phyloP scores from a whole-genome alignment of 1,284 basidiomycete genomes.

The Ceratobasidium theobromae region DNA sequence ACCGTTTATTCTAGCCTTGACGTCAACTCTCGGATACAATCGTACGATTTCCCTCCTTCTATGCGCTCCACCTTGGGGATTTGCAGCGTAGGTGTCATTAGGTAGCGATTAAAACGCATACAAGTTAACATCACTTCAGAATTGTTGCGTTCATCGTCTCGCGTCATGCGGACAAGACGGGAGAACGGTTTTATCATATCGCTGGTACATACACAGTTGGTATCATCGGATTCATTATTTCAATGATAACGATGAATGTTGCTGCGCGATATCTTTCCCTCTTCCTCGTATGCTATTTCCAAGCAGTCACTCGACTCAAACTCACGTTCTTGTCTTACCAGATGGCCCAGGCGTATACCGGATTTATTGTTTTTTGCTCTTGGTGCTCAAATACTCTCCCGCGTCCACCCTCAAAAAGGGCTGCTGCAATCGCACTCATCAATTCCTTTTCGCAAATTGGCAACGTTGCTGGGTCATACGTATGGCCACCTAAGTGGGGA shows the following conservation, averaged over 20 bases:
- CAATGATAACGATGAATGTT: conserved; percentile 66
- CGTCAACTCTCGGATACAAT: conserved; percentile 67
- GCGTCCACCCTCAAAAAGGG: not conserved
- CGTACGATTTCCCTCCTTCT: conserved; percentile 62
- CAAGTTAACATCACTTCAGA: conserved; percentile 44
- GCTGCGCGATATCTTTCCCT: conserved; percentile 69
- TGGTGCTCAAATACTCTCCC: not conserved
- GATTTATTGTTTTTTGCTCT: conserved; percentile 62
- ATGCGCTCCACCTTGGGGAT: conserved; percentile 75
- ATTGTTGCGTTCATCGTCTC: conserved; percentile 38
- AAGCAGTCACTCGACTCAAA: not conserved
- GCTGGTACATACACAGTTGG: conserved; percentile 56
- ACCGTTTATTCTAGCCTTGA: conserved; percentile 36
- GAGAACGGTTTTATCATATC: conserved; percentile 69
- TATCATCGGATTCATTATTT: conserved; percentile 72
- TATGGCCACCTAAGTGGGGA: conserved; percentile 51
- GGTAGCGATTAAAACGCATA: not conserved
- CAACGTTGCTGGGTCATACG: conserved; percentile 74
- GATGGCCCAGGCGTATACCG: conserved; percentile 72
- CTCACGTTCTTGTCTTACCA: conserved; percentile 45
- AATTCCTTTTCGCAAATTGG: conserved; percentile 69
- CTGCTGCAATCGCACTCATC: not conserved
- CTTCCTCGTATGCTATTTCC: conserved; percentile 47
- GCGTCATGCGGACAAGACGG: conserved; percentile 67
- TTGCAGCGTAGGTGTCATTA: conserved; percentile 49